Percentiles rank a stretch among this genome's conserved stretches.
Evolutionary conservation across 139 green algal species (phyloP).

Genomic region (Pleodorina starrii): DNA sequence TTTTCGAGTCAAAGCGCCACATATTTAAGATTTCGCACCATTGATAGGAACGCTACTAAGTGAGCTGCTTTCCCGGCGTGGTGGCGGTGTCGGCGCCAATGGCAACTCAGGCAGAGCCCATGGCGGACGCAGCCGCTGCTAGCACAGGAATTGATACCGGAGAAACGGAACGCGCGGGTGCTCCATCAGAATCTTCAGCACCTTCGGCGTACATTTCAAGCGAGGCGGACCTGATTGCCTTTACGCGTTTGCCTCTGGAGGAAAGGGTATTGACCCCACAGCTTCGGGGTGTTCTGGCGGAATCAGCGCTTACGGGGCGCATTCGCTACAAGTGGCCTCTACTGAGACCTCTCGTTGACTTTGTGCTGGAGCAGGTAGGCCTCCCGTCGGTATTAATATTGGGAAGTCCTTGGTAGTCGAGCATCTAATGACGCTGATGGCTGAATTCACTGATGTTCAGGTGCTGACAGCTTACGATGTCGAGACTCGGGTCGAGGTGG

Average conservation of each 20-base stretch:
- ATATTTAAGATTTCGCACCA: no score
- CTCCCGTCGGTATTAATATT: no score
- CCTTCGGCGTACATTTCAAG: slow-evolving; percentile 33
- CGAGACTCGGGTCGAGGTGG: slow-evolving; percentile 57
- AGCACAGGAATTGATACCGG: background rate
- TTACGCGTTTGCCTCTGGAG: slow-evolving; percentile 27
- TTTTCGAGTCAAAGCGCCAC: no score
- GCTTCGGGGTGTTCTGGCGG: slow-evolving; percentile 69
- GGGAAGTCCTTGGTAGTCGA: no score
- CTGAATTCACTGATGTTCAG: slow-evolving; percentile 18
- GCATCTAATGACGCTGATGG: no score
- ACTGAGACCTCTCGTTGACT: slow-evolving; percentile 70
- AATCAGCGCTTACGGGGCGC: slow-evolving; percentile 65
- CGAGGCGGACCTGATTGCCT: slow-evolving; percentile 53
- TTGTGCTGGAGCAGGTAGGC: slow-evolving; percentile 58
- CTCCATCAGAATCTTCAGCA: background rate
- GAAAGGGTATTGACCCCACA: slow-evolving; percentile 54
- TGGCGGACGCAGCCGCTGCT: background rate
- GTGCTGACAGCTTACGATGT: slow-evolving; percentile 45
- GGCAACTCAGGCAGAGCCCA: slow-evolving; percentile 5
- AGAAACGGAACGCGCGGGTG: background rate
- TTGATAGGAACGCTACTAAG: no score
- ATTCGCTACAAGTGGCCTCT: slow-evolving; percentile 73
- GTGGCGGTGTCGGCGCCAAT: slow-evolving; percentile 19
- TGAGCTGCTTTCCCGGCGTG: background rate